Conservation (phyloP, 1,284 basidiomycete species). For the Microbotryum intermedium region DNA sequence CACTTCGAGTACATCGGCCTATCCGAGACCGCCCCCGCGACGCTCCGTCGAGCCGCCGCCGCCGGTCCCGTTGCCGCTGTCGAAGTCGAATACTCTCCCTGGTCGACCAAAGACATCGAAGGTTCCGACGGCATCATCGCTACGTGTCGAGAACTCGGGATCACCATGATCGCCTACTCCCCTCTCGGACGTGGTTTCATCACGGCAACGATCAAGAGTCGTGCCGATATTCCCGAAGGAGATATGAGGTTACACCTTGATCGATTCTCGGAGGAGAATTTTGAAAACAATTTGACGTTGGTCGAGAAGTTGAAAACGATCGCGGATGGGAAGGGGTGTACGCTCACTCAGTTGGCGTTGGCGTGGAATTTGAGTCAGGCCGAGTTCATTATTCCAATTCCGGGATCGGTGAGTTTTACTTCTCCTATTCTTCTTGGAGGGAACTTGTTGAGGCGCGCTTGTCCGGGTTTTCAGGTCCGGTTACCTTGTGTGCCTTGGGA, state of each 20-base stretch:
- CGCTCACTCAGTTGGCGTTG: slow-evolving; percentile 51
- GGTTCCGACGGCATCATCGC: slow-evolving; percentile 37
- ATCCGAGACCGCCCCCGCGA: slow-evolving; percentile 24
- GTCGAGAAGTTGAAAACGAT: slow-evolving; percentile 46
- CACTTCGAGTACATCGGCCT: slow-evolving; percentile 36
- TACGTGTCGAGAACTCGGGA: slow-evolving; percentile 44
- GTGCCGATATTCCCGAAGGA: slow-evolving; percentile 48
- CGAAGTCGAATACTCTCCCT: slow-evolving; percentile 42
- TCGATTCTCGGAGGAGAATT: slow-evolving; percentile 46
- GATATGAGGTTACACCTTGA: slow-evolving; percentile 45
- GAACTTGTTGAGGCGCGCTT: slow-evolving; percentile 18
- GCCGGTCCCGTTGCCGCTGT: slow-evolving; percentile 32
- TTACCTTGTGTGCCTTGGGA: no score
- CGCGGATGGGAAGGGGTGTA: slow-evolving; percentile 46
- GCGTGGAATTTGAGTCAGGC: slow-evolving; percentile 56
- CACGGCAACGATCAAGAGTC: slow-evolving; percentile 49
- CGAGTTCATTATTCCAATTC: slow-evolving; percentile 38
- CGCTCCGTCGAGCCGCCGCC: slow-evolving; percentile 30
- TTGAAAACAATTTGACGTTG: slow-evolving; percentile 51
- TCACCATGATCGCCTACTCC: slow-evolving; percentile 53
- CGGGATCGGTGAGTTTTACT: slow-evolving; percentile 34
- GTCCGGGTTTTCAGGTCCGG: no score
- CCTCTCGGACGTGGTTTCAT: slow-evolving; percentile 57
- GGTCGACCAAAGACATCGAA: slow-evolving; percentile 41
- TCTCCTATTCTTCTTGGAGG: slow-evolving; percentile 21